phyloP scores from a whole-genome alignment of 495 filamentous ascomycete species.

The Penicillium soppii region DNA sequence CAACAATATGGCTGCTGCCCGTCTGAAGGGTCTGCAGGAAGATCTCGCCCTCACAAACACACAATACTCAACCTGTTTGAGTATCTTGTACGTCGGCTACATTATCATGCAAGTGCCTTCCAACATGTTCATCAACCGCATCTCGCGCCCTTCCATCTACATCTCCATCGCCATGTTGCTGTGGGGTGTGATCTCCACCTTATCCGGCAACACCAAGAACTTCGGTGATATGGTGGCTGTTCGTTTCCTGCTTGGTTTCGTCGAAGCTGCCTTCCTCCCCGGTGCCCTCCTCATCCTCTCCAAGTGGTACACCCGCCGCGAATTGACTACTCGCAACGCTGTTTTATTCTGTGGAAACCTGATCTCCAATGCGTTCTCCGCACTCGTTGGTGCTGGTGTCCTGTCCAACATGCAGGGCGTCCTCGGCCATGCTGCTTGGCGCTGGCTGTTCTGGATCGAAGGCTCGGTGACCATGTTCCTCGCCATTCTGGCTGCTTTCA shows the following conservation, averaged over 20 bases:
- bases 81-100: slow-evolving; percentile 66
- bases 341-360: slow-evolving; percentile 47
- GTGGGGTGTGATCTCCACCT: slow-evolving; percentile 65
- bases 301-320: slow-evolving; percentile 47
- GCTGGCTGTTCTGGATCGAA: slow-evolving; percentile 65
- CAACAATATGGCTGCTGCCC: slow-evolving; percentile 52
- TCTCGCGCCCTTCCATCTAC: slow-evolving; percentile 56
- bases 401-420: slow-evolving; percentile 42
- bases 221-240: slow-evolving; percentile 59
- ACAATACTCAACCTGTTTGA: slow-evolving; percentile 57
- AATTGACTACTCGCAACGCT: slow-evolving; percentile 43
- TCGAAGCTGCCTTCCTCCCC: slow-evolving; percentile 46
- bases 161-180: slow-evolving; percentile 62
- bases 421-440: slow-evolving; percentile 52
- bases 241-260: slow-evolving; percentile 68
- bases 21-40: slow-evolving; percentile 50
- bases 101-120: slow-evolving; percentile 35
- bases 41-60: slow-evolving; percentile 46
- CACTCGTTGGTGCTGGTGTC: slow-evolving; percentile 52
- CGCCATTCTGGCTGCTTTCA: slow-evolving; percentile 47
- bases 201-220: slow-evolving; percentile 52
- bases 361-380: slow-evolving; percentile 64
- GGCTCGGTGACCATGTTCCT: slow-evolving; percentile 33
- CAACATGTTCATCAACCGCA: slow-evolving; percentile 44
- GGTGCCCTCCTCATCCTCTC: slow-evolving; percentile 46